Base-by-base conservation (phyloP, 495 filamentous ascomycete genomes). In the Penicillium chermesinum region DNA sequence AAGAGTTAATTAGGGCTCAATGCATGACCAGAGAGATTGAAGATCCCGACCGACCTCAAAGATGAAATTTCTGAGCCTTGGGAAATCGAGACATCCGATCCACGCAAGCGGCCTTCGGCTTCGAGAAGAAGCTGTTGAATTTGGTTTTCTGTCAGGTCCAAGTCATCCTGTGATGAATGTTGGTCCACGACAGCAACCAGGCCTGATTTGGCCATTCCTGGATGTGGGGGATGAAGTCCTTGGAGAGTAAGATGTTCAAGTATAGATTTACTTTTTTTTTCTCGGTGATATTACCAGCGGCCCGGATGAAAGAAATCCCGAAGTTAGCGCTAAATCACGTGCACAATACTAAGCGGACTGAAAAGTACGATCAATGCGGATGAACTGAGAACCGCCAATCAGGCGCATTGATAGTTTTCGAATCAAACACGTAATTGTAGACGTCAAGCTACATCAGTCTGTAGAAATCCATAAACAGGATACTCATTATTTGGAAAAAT, bases 81-180 rank as follows among this genome's bases (percentile, higher is more conserved):
- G 25, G 48, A 15, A 19, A 41, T 7, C 16, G 50, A 44, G 7
- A 46, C 45, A n/a, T 58, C 46, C 9, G 50, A 41, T 12, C 57
- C 54, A 46, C 64, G 75, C 50, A 88, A 65, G 39, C 83, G 73
- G 46, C 65, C 57, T 55, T 86, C 81, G 27, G 86, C 86, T 64
- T 85, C 74, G 42, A 74, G 68, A 34, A 89, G 75, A 30, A 89
- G 71, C 52, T 77, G 66, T 49, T 76, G 66, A 42, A 88, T 74
- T 57, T 83, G 77, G 50, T 81, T 75, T 73, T 81, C 80, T 27
- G 61, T 63, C 41, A 68, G 38, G 17, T 63, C 54, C 38, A 56
- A 43, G 30, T 61, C 51, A 48, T 52, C 43, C 12, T 51, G 56
- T 49, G 25, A 30, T 10, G 25, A 30, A 30, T 52, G 50, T 30